Evolutionary conservation across 129 eudicot species (phyloP).

Genomic region (Heracleum sosnowskyi): DNA sequence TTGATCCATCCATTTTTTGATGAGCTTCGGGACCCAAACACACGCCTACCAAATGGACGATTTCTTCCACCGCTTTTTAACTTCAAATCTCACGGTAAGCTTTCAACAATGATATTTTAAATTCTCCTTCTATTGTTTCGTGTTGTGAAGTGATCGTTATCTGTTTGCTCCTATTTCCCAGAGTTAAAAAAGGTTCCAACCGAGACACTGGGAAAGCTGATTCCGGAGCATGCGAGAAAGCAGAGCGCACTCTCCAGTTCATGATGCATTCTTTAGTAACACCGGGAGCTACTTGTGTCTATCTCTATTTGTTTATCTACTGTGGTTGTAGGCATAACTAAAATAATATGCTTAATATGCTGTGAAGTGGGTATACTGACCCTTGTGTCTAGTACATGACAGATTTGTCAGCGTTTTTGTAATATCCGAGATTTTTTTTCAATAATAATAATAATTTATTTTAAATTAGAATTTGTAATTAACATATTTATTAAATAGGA

Average conservation of each 20-base stretch:
- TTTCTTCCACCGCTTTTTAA: slow-evolving; percentile 80
- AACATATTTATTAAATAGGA: too few relatives aligned
- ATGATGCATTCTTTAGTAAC: slow-evolving; percentile 16
- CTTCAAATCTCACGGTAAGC: slow-evolving; percentile 80
- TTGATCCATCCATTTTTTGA: slow-evolving; percentile 75
- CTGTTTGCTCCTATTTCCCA: slow-evolving; percentile 14
- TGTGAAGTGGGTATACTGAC: slow-evolving; percentile 6
- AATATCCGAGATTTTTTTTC: too few relatives aligned
- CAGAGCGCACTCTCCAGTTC: slow-evolving; percentile 61
- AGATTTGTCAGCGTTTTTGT: slow-evolving; percentile 13
- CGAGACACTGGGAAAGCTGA: slow-evolving; percentile 46
- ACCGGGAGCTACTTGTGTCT: neutral
- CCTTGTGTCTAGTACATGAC: slow-evolving; percentile 11
- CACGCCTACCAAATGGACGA: slow-evolving; percentile 82
- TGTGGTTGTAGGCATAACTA: neutral
- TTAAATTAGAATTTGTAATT: too few relatives aligned
- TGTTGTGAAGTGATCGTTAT: neutral
- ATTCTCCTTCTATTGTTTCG: neutral
- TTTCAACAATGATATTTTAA: neutral
- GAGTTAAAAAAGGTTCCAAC: slow-evolving; percentile 64
- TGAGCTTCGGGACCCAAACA: slow-evolving; percentile 79
- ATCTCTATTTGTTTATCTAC: slow-evolving; percentile 15
- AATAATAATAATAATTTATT: too few relatives aligned
- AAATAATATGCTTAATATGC: neutral
- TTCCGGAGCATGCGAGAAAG: slow-evolving; percentile 73